Evolutionary conservation across 306 rosid species (phyloP).

Genomic region (Vachellia pachyceras): DNA sequence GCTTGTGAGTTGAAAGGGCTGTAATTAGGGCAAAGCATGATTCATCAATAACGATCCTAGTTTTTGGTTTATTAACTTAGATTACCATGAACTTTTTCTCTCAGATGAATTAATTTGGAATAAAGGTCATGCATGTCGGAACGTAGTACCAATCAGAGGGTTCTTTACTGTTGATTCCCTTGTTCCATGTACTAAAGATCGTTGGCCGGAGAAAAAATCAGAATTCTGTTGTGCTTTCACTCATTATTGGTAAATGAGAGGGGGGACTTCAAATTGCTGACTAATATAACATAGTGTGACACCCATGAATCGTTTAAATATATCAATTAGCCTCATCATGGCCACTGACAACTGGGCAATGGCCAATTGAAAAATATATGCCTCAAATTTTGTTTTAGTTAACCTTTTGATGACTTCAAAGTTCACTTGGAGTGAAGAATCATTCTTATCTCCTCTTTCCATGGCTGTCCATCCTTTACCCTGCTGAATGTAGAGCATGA

Average conservation of each 20-base stretch:
- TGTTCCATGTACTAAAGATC: neutral
- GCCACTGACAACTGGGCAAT: neutral
- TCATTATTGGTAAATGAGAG: neutral
- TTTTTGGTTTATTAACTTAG: neutral
- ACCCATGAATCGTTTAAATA: neutral
- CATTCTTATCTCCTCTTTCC: neutral
- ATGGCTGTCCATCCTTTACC: neutral
- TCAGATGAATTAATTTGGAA: neutral
- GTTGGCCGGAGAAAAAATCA: neutral
- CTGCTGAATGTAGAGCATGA: conserved; percentile 12
- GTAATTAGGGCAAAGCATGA: neutral
- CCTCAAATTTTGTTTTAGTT: neutral
- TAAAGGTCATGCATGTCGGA: neutral
- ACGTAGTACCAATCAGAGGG: neutral
- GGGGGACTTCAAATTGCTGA: neutral
- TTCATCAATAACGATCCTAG: neutral
- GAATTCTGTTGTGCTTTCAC: neutral
- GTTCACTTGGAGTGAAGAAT: conserved; percentile 15
- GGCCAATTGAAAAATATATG: neutral
- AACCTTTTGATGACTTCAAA: conserved; percentile 11
- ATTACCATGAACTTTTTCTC: neutral
- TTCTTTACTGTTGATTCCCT: conserved; percentile 12
- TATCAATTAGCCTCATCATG: neutral
- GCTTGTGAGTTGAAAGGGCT: neutral
- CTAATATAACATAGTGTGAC: neutral